Conservation (phyloP, 2,329 filamentous ascomycete genomes). For the Pseudophaeomoniella oleicola region DNA sequence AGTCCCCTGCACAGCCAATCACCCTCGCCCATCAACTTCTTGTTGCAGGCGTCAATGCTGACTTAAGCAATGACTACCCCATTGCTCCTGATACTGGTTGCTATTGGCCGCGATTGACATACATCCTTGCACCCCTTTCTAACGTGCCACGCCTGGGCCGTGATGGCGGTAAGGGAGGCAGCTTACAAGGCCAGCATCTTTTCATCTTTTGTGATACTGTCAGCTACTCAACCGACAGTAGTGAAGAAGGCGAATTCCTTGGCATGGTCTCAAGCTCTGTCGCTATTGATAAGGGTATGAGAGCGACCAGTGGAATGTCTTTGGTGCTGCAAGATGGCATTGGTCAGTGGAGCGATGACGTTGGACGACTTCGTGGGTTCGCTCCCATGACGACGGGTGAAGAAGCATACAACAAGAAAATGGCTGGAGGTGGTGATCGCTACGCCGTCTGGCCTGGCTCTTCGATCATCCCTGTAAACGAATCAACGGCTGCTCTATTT, state of each 20-base stretch:
- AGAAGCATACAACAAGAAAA: constrained; percentile 15
- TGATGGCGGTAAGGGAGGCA: constrained; percentile 18
- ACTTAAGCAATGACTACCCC: constrained; percentile 14
- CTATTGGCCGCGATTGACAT: constrained; percentile 9
- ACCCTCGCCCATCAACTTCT: constrained; percentile 11
- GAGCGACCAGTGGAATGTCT: constrained; percentile 11
- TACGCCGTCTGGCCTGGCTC: constrained; percentile 19
- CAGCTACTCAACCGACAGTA: constrained; percentile 13
- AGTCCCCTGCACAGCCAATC: constrained; percentile 7
- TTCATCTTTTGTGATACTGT: constrained; percentile 19
- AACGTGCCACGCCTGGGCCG: constrained; percentile 14
- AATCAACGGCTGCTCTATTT: constrained; percentile 13
- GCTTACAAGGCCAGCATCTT: constrained; percentile 17
- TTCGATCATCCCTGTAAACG: constrained; percentile 16
- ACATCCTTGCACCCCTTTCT: constrained; percentile 7
- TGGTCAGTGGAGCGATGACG: constrained; percentile 17
- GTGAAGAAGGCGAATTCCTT: constrained; percentile 12
- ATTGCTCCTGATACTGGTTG: constrained; percentile 14
- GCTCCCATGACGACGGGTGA: constrained; percentile 17
- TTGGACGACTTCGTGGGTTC: constrained; percentile 16
- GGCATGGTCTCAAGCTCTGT: constrained; percentile 18
- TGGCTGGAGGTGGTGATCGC: constrained; percentile 16
- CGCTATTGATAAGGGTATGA: constrained; percentile 15
- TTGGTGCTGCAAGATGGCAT: constrained; percentile 16
- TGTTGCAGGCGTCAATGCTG: constrained; percentile 13